Percentiles rank a stretch among this genome's conserved stretches.
Conservation (phyloP, 208 protist species). For the Vickermania ingenoplastis region DNA sequence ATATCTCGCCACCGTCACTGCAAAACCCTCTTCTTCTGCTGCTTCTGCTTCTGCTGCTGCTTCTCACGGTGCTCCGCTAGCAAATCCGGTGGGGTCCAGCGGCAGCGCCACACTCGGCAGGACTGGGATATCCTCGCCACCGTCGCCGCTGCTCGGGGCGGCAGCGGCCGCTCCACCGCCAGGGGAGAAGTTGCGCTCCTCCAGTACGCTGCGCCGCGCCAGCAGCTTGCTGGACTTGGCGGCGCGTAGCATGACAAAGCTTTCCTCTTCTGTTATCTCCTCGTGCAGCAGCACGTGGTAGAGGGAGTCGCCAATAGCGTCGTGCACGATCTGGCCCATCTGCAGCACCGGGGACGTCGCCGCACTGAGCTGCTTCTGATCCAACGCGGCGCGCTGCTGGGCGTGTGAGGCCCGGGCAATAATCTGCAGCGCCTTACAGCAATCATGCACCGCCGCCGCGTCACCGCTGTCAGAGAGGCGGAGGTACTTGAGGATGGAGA, state of each 20-base stretch:
- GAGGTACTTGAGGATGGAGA: constrained; percentile 71
- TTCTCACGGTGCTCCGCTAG: too few species aligned
- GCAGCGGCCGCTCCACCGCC: background rate
- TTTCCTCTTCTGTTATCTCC: constrained; percentile 58
- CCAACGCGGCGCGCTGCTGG: constrained; percentile 14
- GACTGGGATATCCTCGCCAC: too few species aligned
- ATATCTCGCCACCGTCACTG: too few species aligned
- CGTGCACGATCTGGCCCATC: constrained; percentile 41
- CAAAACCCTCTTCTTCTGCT: too few species aligned
- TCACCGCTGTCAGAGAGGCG: constrained; percentile 49
- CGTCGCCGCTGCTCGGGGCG: too few species aligned
- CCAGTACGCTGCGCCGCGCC: background rate
- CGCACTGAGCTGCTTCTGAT: background rate
- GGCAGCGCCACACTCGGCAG: too few species aligned
- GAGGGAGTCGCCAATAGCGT: constrained; percentile 40
- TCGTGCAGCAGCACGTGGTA: constrained; percentile 58
- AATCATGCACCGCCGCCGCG: constrained; percentile 40
- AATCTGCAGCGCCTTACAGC: constrained; percentile 60
- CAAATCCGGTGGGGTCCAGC: too few species aligned
- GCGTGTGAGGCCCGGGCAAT: constrained; percentile 34
- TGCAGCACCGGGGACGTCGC: constrained; percentile 17
- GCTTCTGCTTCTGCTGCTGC: too few species aligned
- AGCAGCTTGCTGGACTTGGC: constrained; percentile 16
- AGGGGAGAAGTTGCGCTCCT: background rate
- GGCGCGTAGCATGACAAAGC: constrained; percentile 39